Percentiles rank a stretch among this genome's conserved stretches.
phyloP scores from a whole-genome alignment of 2,329 filamentous ascomycete species.

The Thermothelomyces thermophilus region DNA sequence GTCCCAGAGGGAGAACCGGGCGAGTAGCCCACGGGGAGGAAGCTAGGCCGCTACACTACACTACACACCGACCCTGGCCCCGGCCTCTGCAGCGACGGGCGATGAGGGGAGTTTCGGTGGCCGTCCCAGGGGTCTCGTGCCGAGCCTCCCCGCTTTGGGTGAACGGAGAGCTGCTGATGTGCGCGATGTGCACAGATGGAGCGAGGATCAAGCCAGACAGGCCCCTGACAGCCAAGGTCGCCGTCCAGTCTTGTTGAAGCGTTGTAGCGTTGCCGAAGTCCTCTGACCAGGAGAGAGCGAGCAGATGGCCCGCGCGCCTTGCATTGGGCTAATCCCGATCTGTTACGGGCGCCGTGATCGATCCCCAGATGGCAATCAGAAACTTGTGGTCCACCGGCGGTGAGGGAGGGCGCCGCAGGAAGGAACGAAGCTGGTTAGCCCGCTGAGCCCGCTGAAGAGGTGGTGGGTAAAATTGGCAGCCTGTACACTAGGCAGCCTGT shows the following conservation, averaged over 20 bases:
- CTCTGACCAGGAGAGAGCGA: constrained; percentile 11
- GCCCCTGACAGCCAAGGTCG: constrained; percentile 14
- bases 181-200: constrained; percentile 20
- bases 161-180: constrained; percentile 12
- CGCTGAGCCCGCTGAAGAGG: not conserved
- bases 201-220: constrained; percentile 15
- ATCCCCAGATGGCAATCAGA: constrained; percentile 17
- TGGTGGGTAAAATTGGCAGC: not conserved
- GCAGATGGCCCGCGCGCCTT: constrained; percentile 12
- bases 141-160: constrained; percentile 11
- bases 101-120: constrained; percentile 15
- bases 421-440: not conserved
- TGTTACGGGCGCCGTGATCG: constrained; percentile 7
- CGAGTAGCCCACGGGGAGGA: constrained; percentile 10
- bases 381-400: constrained; percentile 11
- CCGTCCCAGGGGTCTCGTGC: constrained; percentile 14
- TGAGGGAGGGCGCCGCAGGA: constrained; percentile 3
- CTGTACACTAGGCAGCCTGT: not conserved
- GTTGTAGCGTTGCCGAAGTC: constrained; percentile 11
- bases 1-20: constrained; percentile 14
- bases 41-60: constrained; percentile 9
- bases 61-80: constrained; percentile 16
- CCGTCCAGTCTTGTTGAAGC: constrained; percentile 16
- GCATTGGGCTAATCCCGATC: constrained; percentile 17
- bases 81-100: constrained; percentile 15